A percentile compares a stretch with the other conserved stretches of the same genome.
These are phyloP conservation scores for Lentinula aciculospora DNA, from an alignment of 768 basidiomycete genomes.

Conservation along the genomic window DNA sequence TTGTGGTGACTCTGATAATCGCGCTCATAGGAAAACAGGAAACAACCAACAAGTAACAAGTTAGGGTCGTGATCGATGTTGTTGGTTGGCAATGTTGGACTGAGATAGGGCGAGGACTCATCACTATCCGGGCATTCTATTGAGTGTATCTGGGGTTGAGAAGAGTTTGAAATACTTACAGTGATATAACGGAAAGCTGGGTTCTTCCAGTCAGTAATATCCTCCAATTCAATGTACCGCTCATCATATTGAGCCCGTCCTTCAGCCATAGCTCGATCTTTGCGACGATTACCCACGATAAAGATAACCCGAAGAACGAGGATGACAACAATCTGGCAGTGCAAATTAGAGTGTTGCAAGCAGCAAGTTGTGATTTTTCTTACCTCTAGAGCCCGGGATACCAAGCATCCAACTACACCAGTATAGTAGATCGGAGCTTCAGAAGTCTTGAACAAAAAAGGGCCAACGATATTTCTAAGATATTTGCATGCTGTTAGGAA, in stretches of 20 bases:
- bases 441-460: slow-evolving; percentile 18
- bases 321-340: slow-evolving; percentile 15
- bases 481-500: not conserved
- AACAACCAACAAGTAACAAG: no score
- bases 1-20: no score
- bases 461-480: slow-evolving; percentile 17
- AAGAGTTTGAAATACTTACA: not conserved
- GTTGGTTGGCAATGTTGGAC: no score
- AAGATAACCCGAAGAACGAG: slow-evolving; percentile 19
- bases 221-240: slow-evolving; percentile 12
- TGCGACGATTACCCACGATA: slow-evolving; percentile 11
- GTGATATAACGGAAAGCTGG: slow-evolving; percentile 19
- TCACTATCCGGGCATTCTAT: not conserved
- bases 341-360: not conserved
- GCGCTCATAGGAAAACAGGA: no score
- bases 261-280: slow-evolving; percentile 16
- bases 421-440: slow-evolving; percentile 18
- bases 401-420: slow-evolving; percentile 19
- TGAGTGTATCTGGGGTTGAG: not conserved
- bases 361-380: not conserved
- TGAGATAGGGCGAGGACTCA: not conserved
- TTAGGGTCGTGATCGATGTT: no score
- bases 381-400: slow-evolving; percentile 17
- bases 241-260: slow-evolving; percentile 16
- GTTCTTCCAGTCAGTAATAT: slow-evolving; percentile 21